These are phyloP conservation scores for Hymenoscyphus repandus DNA, from an alignment of 2,329 filamentous ascomycete species.

Conservation along the genomic window DNA sequence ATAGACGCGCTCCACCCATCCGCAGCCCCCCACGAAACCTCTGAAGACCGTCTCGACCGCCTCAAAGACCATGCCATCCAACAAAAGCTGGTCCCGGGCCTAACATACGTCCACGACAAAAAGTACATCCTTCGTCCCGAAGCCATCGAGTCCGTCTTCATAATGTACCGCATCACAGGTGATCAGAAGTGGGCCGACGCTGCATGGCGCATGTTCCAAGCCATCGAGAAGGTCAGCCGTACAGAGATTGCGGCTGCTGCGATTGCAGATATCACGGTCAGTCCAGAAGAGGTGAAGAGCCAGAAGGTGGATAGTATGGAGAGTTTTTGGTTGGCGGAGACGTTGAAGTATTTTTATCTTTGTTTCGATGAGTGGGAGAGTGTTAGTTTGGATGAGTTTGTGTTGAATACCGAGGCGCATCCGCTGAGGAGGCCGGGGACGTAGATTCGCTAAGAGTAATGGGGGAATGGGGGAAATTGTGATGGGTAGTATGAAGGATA, in stretches of 20 bases:
- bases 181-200: constrained; percentile 35
- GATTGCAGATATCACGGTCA: constrained; percentile 38
- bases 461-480: no score
- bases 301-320: constrained; percentile 50
- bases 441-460: no score
- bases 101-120: constrained; percentile 20
- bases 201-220: constrained; percentile 45
- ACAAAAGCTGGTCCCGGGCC: constrained; percentile 17
- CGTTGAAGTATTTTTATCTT: constrained; percentile 59
- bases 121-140: constrained; percentile 55
- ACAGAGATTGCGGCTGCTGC: constrained; percentile 40
- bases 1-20: constrained; percentile 35
- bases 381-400: constrained; percentile 57
- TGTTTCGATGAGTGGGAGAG: constrained; percentile 43
- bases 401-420: constrained; percentile 37
- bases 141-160: constrained; percentile 63
- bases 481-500: no score
- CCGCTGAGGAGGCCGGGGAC: constrained; percentile 34
- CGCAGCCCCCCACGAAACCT: constrained; percentile 50
- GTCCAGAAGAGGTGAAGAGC: constrained; percentile 35
- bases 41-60: constrained; percentile 1
- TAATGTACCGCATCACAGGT: constrained; percentile 41
- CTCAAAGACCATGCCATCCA: constrained; percentile 14
- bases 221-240: constrained; percentile 38
- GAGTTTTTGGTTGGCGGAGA: constrained; percentile 59